Percentiles rank a stretch among this genome's conserved stretches.
Evolutionary conservation across 2,329 filamentous ascomycete genomes (phyloP).

Genomic region (Cercospora canescens): DNA sequence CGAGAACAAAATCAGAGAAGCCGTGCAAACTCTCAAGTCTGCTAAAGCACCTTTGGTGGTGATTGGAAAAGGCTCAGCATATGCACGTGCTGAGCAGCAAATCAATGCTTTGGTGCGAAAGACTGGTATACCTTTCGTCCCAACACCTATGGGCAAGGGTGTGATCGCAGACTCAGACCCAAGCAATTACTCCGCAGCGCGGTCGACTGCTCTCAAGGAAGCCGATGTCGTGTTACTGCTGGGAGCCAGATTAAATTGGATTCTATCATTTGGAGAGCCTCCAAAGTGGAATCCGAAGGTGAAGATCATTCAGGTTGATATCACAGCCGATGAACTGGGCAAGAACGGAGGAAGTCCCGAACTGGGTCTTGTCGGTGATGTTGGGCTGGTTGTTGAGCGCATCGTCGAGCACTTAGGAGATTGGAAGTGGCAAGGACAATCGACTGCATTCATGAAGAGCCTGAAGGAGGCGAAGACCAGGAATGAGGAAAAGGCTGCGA

Average conservation of each 20-base stretch:
- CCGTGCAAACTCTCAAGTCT: slow-evolving; percentile 47
- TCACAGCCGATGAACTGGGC: slow-evolving; percentile 56
- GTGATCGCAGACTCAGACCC: slow-evolving; percentile 56
- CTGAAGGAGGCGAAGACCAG: slow-evolving; percentile 42
- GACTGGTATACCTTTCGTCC: slow-evolving; percentile 56
- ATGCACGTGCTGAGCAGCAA: slow-evolving; percentile 50
- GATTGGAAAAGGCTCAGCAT: slow-evolving; percentile 58
- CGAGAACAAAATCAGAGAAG: slow-evolving; percentile 42
- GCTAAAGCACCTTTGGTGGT: slow-evolving; percentile 55
- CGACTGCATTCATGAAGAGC: slow-evolving; percentile 37
- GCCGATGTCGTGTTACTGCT: slow-evolving; percentile 58
- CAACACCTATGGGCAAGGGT: slow-evolving; percentile 61
- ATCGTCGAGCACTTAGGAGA: slow-evolving; percentile 43
- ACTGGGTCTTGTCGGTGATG: slow-evolving; percentile 54
- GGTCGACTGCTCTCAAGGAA: slow-evolving; percentile 54
- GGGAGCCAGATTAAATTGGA: slow-evolving; percentile 60
- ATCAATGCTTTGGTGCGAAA: slow-evolving; percentile 49
- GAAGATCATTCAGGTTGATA: slow-evolving; percentile 58
- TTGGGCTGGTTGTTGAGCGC: slow-evolving; percentile 51
- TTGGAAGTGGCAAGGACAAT: slow-evolving; percentile 46
- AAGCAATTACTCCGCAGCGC: slow-evolving; percentile 54
- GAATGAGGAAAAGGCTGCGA: slow-evolving; percentile 49
- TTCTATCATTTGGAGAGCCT: slow-evolving; percentile 56
- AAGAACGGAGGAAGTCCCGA: slow-evolving; percentile 51
- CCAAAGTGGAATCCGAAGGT: slow-evolving; percentile 55